Percentiles rank a stretch among this genome's conserved stretches.
Conservation (phyloP, 192 early-diverging fungal species). For the Coemansia sp. region DNA sequence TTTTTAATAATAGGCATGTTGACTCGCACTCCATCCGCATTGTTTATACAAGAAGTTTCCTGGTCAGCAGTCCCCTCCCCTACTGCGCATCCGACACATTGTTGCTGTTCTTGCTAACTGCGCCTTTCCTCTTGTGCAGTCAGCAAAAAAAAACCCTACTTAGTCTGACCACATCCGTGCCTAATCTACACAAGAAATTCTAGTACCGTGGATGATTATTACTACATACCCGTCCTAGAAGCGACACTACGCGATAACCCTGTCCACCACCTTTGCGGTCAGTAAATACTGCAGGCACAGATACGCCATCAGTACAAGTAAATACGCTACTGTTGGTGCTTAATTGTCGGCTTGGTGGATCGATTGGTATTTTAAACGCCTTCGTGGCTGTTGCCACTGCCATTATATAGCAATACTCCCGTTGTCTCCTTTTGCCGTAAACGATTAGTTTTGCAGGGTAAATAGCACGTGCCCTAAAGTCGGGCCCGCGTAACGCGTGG, state of each 20-base stretch:
- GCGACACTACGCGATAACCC: slow-evolving; percentile 28
- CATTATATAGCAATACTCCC: slow-evolving; percentile 6
- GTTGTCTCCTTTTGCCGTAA: not conserved
- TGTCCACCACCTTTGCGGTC: slow-evolving; percentile 18
- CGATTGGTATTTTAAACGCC: not conserved
- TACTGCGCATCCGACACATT: not conserved
- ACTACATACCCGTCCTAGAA: slow-evolving; percentile 43
- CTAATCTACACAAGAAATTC: not conserved
- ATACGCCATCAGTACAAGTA: slow-evolving; percentile 39
- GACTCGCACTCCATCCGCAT: not conserved
- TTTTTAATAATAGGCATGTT: not conserved
- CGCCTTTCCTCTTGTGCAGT: not conserved
- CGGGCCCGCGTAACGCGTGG: not conserved
- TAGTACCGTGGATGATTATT: not conserved
- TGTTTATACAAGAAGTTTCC: not conserved
- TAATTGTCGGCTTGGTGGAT: not conserved
- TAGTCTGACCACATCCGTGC: not conserved
- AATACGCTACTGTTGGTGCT: slow-evolving; percentile 16
- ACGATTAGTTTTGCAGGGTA: not conserved
- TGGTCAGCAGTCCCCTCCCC: slow-evolving; percentile 6
- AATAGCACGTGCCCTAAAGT: not conserved
- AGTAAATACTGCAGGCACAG: slow-evolving; percentile 30
- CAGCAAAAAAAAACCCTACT: not conserved
- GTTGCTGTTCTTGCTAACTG: not conserved
- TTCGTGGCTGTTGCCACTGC: slow-evolving; percentile 9